A percentile compares a stretch with the other conserved stretches of the same genome.
Evolutionary conservation across 331 rosid species (phyloP).

Genomic region (Quercus tomentella): DNA sequence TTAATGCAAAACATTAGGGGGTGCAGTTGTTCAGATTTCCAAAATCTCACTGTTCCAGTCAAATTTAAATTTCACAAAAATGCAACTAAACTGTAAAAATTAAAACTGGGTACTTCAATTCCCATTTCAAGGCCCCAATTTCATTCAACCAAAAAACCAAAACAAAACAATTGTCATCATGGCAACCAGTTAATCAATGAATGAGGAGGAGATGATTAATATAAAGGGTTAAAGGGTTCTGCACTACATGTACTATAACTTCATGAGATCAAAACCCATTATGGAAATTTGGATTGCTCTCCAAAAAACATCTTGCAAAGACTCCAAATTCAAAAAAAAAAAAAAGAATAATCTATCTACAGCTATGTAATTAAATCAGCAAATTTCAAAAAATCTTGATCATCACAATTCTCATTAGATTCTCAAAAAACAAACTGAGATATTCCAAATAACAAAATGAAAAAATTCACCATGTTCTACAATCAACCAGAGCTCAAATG

Average conservation of each 20-base stretch:
- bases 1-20: background rate
- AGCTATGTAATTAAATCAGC: background rate
- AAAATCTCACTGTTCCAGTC: background rate
- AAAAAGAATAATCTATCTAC: background rate
- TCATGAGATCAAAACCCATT: background rate
- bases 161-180: background rate
- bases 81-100: background rate
- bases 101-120: background rate
- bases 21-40: background rate
- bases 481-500: background rate
- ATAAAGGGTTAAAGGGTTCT: background rate
- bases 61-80: background rate
- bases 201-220: background rate
- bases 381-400: background rate
- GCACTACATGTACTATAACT: background rate
- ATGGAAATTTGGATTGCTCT: background rate
- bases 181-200: background rate
- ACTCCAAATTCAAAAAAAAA: background rate
- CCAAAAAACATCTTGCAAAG: background rate
- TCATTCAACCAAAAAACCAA: background rate
- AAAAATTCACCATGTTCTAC: background rate
- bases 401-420: background rate
- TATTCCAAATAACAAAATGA: background rate
- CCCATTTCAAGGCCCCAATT: conserved; percentile 3
- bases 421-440: background rate